Conservation (phyloP, 108 stramenopile species). For the Mayamaea pseudoterrestris region DNA sequence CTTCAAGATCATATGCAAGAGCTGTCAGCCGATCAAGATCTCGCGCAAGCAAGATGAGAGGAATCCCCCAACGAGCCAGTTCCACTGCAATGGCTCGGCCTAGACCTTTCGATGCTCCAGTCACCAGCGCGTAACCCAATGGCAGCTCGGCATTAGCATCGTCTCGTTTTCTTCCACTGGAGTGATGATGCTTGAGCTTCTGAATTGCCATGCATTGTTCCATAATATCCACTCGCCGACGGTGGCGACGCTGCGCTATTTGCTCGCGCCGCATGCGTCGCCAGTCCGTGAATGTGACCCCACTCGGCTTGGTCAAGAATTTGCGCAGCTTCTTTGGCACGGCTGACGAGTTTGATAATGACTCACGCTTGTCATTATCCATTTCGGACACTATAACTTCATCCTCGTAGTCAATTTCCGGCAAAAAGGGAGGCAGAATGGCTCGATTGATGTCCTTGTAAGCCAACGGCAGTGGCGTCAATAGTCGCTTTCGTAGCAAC, state of each 20-base stretch:
- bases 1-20: constrained; percentile 69
- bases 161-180: background rate
- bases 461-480: constrained; percentile 42
- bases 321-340: too few relatives aligned
- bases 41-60: constrained; percentile 69
- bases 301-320: too few relatives aligned
- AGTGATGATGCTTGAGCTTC: constrained; percentile 14
- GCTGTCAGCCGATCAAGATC: constrained; percentile 36
- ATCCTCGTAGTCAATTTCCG: too few relatives aligned
- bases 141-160: constrained; percentile 1
- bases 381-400: too few relatives aligned
- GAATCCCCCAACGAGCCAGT: constrained; percentile 73
- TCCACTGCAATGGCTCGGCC: constrained; percentile 76
- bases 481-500: constrained; percentile 37
- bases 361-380: too few relatives aligned
- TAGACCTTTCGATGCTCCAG: constrained; percentile 73
- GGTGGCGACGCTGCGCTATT: constrained; percentile 17
- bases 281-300: constrained; percentile 13
- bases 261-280: constrained; percentile 14
- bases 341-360: too few relatives aligned
- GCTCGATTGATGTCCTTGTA: constrained; percentile 30
- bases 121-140: constrained; percentile 65
- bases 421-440: constrained; percentile 62
- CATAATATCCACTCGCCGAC: constrained; percentile 29
- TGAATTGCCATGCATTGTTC: constrained; percentile 35